A percentile compares a stretch with the other conserved stretches of the same genome.
Conservation (phyloP, 1,284 basidiomycete species). For the Peniophora sp. region DNA sequence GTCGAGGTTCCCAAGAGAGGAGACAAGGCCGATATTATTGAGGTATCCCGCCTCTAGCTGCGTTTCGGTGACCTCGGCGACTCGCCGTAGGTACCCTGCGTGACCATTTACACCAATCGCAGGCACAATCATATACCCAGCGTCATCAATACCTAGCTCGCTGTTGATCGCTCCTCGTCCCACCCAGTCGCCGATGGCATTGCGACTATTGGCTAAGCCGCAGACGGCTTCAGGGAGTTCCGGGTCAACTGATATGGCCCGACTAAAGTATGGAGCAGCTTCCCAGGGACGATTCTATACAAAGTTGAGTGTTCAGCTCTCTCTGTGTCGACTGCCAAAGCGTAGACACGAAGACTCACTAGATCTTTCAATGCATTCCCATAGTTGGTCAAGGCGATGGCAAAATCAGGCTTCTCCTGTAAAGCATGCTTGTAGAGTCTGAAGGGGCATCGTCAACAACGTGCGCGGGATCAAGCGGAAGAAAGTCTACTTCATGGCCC, state of each 20-base stretch:
- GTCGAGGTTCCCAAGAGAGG: constrained; percentile 24
- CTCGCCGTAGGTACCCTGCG: constrained; percentile 37
- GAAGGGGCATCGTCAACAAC: not conserved
- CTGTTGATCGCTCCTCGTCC: constrained; percentile 29
- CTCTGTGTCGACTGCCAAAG: not conserved
- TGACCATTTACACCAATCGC: constrained; percentile 14
- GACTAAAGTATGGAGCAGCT: constrained; percentile 45
- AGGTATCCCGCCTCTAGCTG: constrained; percentile 36
- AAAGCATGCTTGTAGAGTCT: constrained; percentile 44
- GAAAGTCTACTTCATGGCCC: constrained; percentile 37
- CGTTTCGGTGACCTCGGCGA: constrained; percentile 35
- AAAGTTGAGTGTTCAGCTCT: not conserved
- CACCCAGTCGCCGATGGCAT: constrained; percentile 50
- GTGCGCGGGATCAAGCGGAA: not conserved
- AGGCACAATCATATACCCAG: constrained; percentile 11
- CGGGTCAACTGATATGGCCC: constrained; percentile 45
- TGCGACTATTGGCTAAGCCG: constrained; percentile 44
- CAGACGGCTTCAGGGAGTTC: constrained; percentile 51
- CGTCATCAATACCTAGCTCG: constrained; percentile 15
- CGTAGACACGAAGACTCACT: constrained; percentile 17
- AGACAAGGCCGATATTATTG: constrained; percentile 33
- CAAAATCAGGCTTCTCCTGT: constrained; percentile 46
- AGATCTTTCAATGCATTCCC: constrained; percentile 52
- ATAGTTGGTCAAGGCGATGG: constrained; percentile 54
- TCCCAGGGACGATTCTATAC: constrained; percentile 40